Conservation (phyloP, 768 basidiomycete genomes). For the Leucocoprinus sp. region DNA sequence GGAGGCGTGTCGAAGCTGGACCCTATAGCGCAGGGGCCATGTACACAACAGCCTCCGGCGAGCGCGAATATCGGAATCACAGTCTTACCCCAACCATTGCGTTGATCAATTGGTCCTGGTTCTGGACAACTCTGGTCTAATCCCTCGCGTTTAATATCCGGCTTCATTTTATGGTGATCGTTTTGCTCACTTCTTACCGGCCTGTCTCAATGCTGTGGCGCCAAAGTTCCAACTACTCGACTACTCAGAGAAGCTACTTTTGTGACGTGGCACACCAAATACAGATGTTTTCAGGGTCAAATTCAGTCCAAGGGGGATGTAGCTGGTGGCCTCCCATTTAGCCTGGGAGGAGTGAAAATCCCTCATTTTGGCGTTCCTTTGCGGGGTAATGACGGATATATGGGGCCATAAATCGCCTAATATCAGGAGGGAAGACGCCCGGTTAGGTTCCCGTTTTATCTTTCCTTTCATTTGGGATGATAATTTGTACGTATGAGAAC, state of each 20-base stretch:
- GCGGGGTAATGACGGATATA: not conserved
- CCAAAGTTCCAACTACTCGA: not conserved
- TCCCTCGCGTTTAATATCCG: not conserved
- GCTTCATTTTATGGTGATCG: not conserved
- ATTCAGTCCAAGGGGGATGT: not conserved
- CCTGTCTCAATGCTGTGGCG: constrained; percentile 8
- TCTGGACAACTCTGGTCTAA: not conserved
- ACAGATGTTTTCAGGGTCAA: constrained; percentile 5
- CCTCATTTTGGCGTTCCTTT: not conserved
- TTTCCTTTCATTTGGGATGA: not conserved
- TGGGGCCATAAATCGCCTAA: not conserved
- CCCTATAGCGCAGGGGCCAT: not conserved
- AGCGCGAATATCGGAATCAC: not conserved
- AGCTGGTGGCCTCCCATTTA: not conserved
- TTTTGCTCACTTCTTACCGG: constrained; percentile 5
- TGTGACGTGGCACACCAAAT: constrained; percentile 9
- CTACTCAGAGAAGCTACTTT: not conserved
- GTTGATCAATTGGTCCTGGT: not conserved
- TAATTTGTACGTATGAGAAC: constrained; percentile 6
- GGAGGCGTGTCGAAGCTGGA: not conserved
- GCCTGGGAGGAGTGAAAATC: not conserved
- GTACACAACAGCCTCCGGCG: not conserved
- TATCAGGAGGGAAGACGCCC: not conserved
- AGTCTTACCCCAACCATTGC: not conserved
- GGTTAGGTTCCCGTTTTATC: not conserved